phyloP scores from a whole-genome alignment of 2,329 filamentous ascomycete genomes.

The Pyrenophora graminea region DNA sequence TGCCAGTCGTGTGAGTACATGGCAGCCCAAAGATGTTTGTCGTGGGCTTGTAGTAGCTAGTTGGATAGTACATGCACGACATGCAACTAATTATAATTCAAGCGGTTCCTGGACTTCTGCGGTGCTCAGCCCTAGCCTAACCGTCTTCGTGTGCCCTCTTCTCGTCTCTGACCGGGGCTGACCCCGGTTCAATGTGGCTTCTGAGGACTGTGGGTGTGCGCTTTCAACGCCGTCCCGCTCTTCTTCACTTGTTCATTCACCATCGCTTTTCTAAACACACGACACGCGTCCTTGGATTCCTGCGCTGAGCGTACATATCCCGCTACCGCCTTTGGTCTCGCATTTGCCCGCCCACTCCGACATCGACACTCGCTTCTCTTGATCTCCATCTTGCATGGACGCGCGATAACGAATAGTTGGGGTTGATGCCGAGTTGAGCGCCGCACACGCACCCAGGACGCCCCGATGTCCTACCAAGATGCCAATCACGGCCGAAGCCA shows the following conservation, averaged over 20 bases:
- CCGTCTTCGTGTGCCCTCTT: conserved; percentile 4
- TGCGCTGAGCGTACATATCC: conserved; percentile 2
- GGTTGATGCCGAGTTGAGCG: conserved; percentile 36
- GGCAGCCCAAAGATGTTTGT: neutral
- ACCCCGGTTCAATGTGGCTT: conserved; percentile 2
- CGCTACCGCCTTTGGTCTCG: neutral
- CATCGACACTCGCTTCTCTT: conserved; percentile 15
- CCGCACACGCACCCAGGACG: conserved; percentile 31
- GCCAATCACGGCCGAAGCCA: conserved; percentile 53
- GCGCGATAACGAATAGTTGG: conserved; percentile 30
- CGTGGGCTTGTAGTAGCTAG: neutral
- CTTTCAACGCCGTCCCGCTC: conserved; percentile 12
- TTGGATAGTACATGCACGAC: conserved; percentile 16
- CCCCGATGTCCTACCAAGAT: conserved; percentile 56
- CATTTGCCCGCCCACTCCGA: conserved; percentile 2
- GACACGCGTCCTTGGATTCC: conserved; percentile 3
- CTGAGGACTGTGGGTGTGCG: conserved; percentile 4
- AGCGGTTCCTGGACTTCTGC: conserved; percentile 2
- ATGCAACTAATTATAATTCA: neutral
- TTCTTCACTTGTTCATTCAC: conserved; percentile 2
- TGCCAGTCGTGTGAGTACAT: too few species aligned
- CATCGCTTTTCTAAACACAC: conserved; percentile 10
- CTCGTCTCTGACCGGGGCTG: neutral
- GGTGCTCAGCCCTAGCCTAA: conserved; percentile 16
- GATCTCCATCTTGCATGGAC: conserved; percentile 19